Conservation (phyloP, 2,329 filamentous ascomycete species). For the Alternaria triticina region DNA sequence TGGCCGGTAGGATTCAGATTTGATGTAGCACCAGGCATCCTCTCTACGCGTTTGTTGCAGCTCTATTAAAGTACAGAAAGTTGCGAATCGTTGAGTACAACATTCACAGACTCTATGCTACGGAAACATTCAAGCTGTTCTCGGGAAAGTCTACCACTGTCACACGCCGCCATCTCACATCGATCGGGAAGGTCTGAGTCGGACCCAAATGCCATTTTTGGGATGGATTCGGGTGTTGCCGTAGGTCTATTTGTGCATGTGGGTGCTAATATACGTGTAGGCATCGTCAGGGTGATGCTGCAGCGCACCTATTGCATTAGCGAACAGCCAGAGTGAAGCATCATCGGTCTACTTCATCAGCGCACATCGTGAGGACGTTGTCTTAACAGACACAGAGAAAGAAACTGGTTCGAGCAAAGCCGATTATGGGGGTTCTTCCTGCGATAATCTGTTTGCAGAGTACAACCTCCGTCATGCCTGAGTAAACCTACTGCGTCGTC, state of each 20-base stretch:
- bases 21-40: neutral
- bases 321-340: neutral
- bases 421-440: neutral
- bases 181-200: neutral
- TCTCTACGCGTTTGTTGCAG: neutral
- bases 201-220: neutral
- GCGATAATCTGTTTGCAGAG: neutral
- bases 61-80: neutral
- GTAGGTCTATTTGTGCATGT: neutral
- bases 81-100: neutral
- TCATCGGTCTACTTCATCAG: neutral
- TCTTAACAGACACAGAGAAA: neutral
- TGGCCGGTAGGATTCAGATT: neutral
- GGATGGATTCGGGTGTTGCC: neutral
- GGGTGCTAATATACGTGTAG: neutral
- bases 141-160: neutral
- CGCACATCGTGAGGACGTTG: neutral
- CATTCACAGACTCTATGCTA: neutral
- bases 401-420: neutral
- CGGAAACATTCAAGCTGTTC: neutral
- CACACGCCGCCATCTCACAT: neutral
- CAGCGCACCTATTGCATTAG: neutral
- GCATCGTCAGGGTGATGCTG: neutral
- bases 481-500: neutral
- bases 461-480: neutral